Conservation (phyloP, 164 flowering plant species). For the Tetracentron sinense region DNA sequence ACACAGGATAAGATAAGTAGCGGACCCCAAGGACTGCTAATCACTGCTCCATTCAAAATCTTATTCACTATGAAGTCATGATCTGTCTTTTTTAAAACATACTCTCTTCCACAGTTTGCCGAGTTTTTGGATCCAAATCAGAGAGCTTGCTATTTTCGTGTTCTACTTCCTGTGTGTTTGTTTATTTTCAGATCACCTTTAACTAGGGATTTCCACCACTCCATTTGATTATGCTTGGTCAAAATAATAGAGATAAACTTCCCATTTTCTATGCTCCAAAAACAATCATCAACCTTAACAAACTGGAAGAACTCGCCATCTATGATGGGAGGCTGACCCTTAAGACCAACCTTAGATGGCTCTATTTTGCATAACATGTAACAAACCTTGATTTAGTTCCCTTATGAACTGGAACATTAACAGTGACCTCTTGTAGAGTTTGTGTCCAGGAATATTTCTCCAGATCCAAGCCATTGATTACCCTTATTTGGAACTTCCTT, state of each 20-base stretch:
- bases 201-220: slow-evolving; percentile 89
- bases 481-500: slow-evolving; percentile 58
- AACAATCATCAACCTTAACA: too few species aligned
- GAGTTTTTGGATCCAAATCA: slow-evolving; percentile 83
- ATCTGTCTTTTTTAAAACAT: too few species aligned
- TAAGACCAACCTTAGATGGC: too few species aligned
- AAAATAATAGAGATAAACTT: slow-evolving; percentile 63
- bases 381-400: too few species aligned
- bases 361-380: too few species aligned
- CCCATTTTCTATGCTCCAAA: slow-evolving; percentile 96
- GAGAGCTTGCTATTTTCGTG: slow-evolving; percentile 84
- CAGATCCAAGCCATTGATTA: slow-evolving; percentile 86
- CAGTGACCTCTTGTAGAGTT: slow-evolving; percentile 68
- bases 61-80: too few species aligned
- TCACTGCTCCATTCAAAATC: too few species aligned
- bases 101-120: slow-evolving; percentile 87
- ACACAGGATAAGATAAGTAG: too few species aligned
- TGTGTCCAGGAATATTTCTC: slow-evolving; percentile 92
- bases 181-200: slow-evolving; percentile 93
- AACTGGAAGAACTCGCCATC: too few species aligned
- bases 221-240: slow-evolving; percentile 89
- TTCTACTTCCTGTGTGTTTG: slow-evolving; percentile 89
- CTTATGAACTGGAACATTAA: too few species aligned
- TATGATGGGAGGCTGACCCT: too few species aligned
- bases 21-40: too few species aligned